Evolutionary conservation across 805 yeast genomes (phyloP).

Genomic region (Lachancea quebecensis): DNA sequence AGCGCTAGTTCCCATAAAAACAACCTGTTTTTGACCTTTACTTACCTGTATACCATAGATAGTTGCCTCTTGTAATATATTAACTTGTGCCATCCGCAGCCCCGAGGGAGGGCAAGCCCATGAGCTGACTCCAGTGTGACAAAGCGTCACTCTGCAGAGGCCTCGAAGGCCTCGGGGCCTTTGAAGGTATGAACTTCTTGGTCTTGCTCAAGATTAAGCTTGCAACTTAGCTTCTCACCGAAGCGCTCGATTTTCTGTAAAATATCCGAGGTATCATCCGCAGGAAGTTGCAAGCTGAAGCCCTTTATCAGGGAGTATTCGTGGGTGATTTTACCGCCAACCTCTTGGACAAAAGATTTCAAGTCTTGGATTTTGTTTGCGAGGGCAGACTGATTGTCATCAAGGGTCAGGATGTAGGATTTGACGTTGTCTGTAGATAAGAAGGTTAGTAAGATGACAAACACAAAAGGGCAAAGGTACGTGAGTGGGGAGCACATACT

Average conservation of each 20-base stretch:
- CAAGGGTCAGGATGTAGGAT: constrained; percentile 7
- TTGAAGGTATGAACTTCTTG: constrained; percentile 22
- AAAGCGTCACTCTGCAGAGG: neutral
- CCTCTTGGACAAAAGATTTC: constrained; percentile 28
- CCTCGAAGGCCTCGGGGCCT: constrained; percentile 2
- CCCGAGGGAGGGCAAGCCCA: neutral
- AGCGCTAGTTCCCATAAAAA: constrained; percentile 36
- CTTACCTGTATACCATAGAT: neutral
- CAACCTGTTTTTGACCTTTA: neutral
- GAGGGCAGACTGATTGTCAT: constrained; percentile 2
- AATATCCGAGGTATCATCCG: constrained; percentile 20
- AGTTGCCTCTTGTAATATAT: neutral
- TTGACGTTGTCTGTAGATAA: neutral
- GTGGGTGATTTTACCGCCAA: constrained; percentile 42
- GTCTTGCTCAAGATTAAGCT: constrained; percentile 23
- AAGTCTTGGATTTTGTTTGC: constrained; percentile 21
- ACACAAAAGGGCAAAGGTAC: neutral
- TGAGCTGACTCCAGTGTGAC: neutral
- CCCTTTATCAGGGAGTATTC: constrained; percentile 45
- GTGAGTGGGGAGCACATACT: neutral
- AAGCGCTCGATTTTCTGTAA: constrained; percentile 13
- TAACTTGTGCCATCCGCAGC: too few relatives aligned
- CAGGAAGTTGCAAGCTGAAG: constrained; percentile 38
- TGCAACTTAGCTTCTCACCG: constrained; percentile 16
- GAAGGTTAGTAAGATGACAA: constrained; percentile 1